phyloP scores from a whole-genome alignment of 2,329 filamentous ascomycete genomes.

The Pseudopyricularia javanii region DNA sequence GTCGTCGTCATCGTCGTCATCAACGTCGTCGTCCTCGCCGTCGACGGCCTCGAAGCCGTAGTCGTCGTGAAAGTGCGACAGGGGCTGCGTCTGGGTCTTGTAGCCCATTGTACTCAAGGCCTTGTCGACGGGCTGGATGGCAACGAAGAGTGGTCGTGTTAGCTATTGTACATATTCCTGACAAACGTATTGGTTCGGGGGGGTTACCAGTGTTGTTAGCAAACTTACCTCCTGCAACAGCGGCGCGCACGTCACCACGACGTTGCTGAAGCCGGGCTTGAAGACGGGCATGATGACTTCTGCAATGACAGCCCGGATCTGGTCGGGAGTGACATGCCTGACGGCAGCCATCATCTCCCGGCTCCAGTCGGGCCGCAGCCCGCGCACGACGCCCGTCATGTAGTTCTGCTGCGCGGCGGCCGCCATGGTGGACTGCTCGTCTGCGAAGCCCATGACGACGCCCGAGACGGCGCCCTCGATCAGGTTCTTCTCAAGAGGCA shows the following conservation, averaged over 20 bases:
- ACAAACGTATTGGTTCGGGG: too few species aligned
- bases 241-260: constrained; percentile 79
- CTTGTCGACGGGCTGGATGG: constrained; percentile 54
- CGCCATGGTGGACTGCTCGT: constrained; percentile 78
- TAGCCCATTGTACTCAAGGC: constrained; percentile 69
- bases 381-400: constrained; percentile 65
- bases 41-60: constrained; percentile 64
- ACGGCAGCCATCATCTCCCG: constrained; percentile 67
- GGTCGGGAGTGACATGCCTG: constrained; percentile 59
- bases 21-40: constrained; percentile 48
- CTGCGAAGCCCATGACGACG: constrained; percentile 76
- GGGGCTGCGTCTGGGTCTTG: constrained; percentile 58
- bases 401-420: constrained; percentile 76
- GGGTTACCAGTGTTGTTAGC: too few species aligned
- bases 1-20: constrained; percentile 40
- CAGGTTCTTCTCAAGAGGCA: constrained; percentile 64
- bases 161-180: too few species aligned
- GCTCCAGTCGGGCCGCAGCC: constrained; percentile 65
- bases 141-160: constrained; percentile 3
- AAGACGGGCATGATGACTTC: constrained; percentile 73
- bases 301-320: constrained; percentile 63
- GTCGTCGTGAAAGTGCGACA: constrained; percentile 77
- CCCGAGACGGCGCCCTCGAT: constrained; percentile 84
- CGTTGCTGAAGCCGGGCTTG: constrained; percentile 64
- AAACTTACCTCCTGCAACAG: constrained; percentile 68